These are phyloP conservation scores for Penicillium arizonense DNA, from an alignment of 495 filamentous ascomycete genomes.

Conservation along the genomic window DNA sequence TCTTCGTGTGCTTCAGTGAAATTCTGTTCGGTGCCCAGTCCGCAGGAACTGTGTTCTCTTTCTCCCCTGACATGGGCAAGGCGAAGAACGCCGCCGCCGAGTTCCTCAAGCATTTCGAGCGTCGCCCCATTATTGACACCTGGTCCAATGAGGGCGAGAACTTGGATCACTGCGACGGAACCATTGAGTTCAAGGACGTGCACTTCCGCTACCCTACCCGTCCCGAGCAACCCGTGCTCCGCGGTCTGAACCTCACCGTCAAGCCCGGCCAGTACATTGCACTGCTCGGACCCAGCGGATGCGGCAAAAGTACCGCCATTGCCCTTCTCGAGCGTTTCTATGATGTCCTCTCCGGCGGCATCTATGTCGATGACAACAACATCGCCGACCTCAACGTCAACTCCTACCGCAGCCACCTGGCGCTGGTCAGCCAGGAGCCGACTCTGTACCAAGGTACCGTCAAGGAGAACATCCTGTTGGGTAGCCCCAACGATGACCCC, in stretches of 20 bases:
- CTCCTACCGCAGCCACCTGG: conserved; percentile 67
- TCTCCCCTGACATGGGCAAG: conserved; percentile 80
- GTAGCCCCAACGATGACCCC: conserved; percentile 57
- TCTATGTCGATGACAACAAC: conserved; percentile 68
- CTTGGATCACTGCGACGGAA: conserved; percentile 56
- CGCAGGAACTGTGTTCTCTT: conserved; percentile 77
- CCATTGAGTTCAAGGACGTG: conserved; percentile 69
- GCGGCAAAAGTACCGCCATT: conserved; percentile 78
- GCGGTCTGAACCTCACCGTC: conserved; percentile 64
- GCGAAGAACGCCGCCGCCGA: conserved; percentile 72
- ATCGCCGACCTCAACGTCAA: conserved; percentile 67
- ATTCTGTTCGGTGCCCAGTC: conserved; percentile 77
- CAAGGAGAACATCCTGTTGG: conserved; percentile 73
- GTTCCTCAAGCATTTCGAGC: conserved; percentile 70
- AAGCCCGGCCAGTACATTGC: conserved; percentile 72
- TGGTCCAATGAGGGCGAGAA: conserved; percentile 69
- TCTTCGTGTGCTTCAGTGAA: conserved; percentile 75
- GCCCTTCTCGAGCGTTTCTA: conserved; percentile 81
- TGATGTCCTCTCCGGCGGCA: conserved; percentile 62
- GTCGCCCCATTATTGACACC: conserved; percentile 65
- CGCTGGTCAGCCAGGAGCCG: conserved; percentile 79
- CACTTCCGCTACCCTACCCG: conserved; percentile 76
- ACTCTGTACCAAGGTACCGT: conserved; percentile 83
- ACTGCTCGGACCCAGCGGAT: conserved; percentile 76
- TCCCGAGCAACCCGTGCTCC: conserved; percentile 70